Base-by-base conservation (phyloP, 176 grass and related monocot genomes). In the Hordeum marinum region DNA sequence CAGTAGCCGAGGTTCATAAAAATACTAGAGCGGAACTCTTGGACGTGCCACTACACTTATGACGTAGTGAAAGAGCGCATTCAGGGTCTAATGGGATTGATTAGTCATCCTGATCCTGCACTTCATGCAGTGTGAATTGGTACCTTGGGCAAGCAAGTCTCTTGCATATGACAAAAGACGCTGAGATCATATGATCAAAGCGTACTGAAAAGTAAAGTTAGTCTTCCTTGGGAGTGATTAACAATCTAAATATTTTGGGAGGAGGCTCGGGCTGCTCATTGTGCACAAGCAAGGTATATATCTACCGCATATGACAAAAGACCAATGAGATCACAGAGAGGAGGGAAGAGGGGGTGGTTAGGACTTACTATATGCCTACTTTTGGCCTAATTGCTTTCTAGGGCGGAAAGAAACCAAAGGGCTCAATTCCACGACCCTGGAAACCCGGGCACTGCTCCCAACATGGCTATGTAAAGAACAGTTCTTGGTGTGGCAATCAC, bases 321-420 rank as follows among this genome's bases (percentile, higher is more conserved):
- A 37, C 11, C 54, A 57, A 82, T 76, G 87, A 92, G 48, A 80
- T 92, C 83, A 84, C 64, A 78, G 84, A 76, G 81, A 23, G 34
- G 39, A 58, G 29, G 46, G 40, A 63, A 35, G 71, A 21, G 54
- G 54, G 54, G 34, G 78, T 75, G 77, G 70, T 76, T 85, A 82
- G 18, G 55, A 72, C 29, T 63, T 91, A 80, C 45, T 74, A 72
- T 87, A 92, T 75, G 76, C 14, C 2, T 89, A 79, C 77, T 85
- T 81, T 82, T 85, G 68, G 48, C 58, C 27, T 85, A 87, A 66
- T 90, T 85, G 81, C 81, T 85, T 89, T 90, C 72, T 92, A 90
- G 81, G 65, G 72, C 91, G 80, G 88, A 92, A 92, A 92, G 87
- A 81, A 88, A 91, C 20, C 31, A 74, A 90, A 87, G 84, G 63